Base-by-base conservation (phyloP, 2,329 filamentous ascomycete species). In the Madurella fahalii region DNA sequence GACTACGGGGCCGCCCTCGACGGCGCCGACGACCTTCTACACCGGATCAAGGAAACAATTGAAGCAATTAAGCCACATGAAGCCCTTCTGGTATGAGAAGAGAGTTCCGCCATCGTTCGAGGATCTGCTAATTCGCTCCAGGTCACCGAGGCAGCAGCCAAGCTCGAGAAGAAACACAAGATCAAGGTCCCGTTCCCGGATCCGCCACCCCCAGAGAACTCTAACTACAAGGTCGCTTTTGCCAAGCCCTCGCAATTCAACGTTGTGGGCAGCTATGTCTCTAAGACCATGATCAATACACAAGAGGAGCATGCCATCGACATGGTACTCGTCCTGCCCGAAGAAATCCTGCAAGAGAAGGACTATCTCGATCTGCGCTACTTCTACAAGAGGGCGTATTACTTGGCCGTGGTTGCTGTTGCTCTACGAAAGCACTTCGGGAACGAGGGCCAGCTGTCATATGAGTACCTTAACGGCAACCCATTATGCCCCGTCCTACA, bases 331-430 rank as follows among this genome's bases (percentile, higher is more conserved):
- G 87, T 88, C 46, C 95, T 99, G 84, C 93, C 94, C 5, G 71
- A 75, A 54, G 74, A 80, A 1, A 72, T 96, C 12, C 92, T 97
- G 65, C 90, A 96, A 66, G 89, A 95, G 43, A 97, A 97, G 72
- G 94, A 99, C 71, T 96, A 93, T 68, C 79, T 92, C 47, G 91
- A 96, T 69, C 81, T 94, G 75, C 84, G 94, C 58, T 97, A 95
- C 73, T 96, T 96, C 67, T 92, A 96, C 74, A 95, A 96, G 66
- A 80, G 92, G 59, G 89, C 94, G 12, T 97, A 93, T 71, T 97
- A 95, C 67, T 75, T 97, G 48, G 90, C 92, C 34, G 90, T 88
- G 60, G 75, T 97, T 53, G 85, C 90, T 13, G 84, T 83, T 31
- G 84, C 81, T 4, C 74, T 97, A 50, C 83, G 84, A 60, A 75